phyloP scores from a whole-genome alignment of 2,329 filamentous ascomycete species.

The Rutstroemia sydowiana region DNA sequence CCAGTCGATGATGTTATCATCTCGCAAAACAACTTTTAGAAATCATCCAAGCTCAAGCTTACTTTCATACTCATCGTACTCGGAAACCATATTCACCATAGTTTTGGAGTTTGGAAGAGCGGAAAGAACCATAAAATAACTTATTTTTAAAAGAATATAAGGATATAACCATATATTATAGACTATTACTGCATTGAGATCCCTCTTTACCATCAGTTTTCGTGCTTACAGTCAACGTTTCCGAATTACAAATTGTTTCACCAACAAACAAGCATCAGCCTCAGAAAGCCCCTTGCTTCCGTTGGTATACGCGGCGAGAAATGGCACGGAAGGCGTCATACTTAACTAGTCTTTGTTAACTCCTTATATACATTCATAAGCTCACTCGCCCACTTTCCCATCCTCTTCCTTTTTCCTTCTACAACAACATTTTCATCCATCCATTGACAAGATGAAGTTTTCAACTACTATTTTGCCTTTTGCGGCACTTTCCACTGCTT shows the following conservation, averaged over 20 bases:
- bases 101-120: no score
- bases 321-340: conserved; percentile 5
- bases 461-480: conserved; percentile 40
- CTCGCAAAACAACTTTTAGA: background rate
- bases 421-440: conserved; percentile 5
- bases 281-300: background rate
- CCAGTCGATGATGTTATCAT: background rate
- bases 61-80: no score
- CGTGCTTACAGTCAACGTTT: no score
- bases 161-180: no score
- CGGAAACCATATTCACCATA: no score
- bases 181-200: no score
- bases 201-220: no score
- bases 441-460: conserved; percentile 27
- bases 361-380: background rate
- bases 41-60: no score
- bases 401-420: background rate
- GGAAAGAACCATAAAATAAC: no score
- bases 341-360: background rate
- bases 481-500: conserved; percentile 41
- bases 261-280: background rate
- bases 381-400: background rate
- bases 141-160: no score
- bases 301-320: background rate
- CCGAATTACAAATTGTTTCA: background rate